A percentile compares a stretch with the other conserved stretches of the same genome.
Conservation (phyloP, 805 yeast species). For the Candida berthetii region DNA sequence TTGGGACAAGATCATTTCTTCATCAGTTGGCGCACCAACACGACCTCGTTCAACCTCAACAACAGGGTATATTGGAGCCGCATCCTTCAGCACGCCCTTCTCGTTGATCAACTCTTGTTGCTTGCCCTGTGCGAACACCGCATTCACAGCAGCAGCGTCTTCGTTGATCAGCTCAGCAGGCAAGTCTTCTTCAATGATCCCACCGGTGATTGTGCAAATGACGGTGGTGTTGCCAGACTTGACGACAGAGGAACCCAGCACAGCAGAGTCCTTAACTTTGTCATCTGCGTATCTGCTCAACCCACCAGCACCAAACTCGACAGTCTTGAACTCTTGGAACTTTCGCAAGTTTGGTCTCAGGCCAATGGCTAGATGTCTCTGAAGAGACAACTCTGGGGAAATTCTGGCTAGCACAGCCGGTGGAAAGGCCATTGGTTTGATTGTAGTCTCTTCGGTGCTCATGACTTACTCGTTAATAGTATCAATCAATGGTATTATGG, state of each 20-base stretch:
- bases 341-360: conserved; percentile 70
- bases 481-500: too few relatives aligned
- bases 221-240: conserved; percentile 70
- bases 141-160: conserved; percentile 25
- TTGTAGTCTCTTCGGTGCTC: conserved; percentile 1
- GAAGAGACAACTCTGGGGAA: conserved; percentile 79
- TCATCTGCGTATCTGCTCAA: conserved; percentile 30
- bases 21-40: conserved; percentile 76
- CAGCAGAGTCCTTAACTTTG: conserved; percentile 22
- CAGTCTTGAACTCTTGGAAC: conserved; percentile 64
- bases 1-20: conserved; percentile 75
- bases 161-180: conserved; percentile 37
- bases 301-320: conserved; percentile 35
- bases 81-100: conserved; percentile 18
- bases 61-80: conserved; percentile 55
- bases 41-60: conserved; percentile 76
- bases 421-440: conserved; percentile 54
- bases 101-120: conserved; percentile 17
- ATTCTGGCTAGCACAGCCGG: conserved; percentile 79
- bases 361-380: conserved; percentile 70
- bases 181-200: conserved; percentile 49
- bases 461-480: too few relatives aligned
- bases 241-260: conserved; percentile 64
- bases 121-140: conserved; percentile 26
- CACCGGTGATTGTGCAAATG: conserved; percentile 66